A percentile compares a stretch with the other conserved stretches of the same genome.
phyloP scores from a whole-genome alignment of 2,329 filamentous ascomycete species.

The Trichoderma guizhouense region DNA sequence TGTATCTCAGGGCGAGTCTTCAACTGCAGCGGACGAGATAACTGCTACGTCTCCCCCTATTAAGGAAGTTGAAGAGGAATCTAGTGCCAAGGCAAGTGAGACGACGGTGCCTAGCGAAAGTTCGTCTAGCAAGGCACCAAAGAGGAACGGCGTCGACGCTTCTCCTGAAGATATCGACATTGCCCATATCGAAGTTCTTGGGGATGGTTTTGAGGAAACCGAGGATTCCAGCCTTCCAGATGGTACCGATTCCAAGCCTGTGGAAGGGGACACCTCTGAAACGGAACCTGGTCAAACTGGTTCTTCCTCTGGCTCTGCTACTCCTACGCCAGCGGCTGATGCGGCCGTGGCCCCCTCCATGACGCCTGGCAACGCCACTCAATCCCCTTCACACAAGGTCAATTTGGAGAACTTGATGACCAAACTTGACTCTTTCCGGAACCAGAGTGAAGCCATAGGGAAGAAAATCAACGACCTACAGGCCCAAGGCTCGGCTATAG shows the following conservation, averaged over 20 bases:
- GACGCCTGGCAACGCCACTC: constrained; percentile 15
- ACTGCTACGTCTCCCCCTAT: not conserved
- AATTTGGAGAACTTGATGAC: constrained; percentile 34
- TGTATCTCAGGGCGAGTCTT: not conserved
- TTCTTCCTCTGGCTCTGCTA: not conserved
- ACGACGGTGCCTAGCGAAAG: not conserved
- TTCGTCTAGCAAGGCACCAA: not conserved
- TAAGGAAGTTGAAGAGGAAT: not conserved
- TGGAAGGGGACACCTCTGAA: not conserved
- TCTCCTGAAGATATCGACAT: constrained; percentile 51
- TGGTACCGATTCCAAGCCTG: not conserved
- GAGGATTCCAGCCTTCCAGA: constrained; percentile 16
- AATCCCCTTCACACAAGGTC: constrained; percentile 30
- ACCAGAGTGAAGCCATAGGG: constrained; percentile 28
- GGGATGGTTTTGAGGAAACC: constrained; percentile 22
- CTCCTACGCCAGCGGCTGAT: not conserved
- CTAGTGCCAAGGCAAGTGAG: not conserved
- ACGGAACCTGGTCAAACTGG: not conserved
- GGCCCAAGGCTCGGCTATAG: constrained; percentile 24
- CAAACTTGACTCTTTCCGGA: constrained; percentile 33
- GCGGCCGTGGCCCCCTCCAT: not conserved
- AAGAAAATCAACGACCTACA: constrained; percentile 32
- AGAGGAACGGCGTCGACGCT: constrained; percentile 24
- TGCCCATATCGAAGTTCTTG: constrained; percentile 34
- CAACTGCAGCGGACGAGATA: not conserved